Conservation (phyloP, 495 filamentous ascomycete genomes). For the Penicilliopsis zonata region DNA sequence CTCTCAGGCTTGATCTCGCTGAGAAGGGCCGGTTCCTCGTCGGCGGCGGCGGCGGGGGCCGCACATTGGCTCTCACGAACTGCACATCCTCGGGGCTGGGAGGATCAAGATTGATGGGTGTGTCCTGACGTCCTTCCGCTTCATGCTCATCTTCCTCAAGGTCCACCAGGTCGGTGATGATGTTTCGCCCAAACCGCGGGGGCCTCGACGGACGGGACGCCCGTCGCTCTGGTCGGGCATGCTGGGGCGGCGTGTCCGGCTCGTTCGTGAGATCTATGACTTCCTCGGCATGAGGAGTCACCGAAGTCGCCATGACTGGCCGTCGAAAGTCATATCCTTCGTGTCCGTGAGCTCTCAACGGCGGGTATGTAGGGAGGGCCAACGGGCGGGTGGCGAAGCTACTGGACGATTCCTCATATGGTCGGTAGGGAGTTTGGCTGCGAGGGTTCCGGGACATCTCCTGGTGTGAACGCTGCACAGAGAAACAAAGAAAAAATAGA, state of each 20-base stretch:
- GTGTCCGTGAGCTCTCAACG: conserved; percentile 23
- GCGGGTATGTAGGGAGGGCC: conserved; percentile 14
- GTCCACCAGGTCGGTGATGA: conserved; percentile 19
- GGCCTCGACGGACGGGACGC: conserved; percentile 8
- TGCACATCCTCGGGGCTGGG: conserved; percentile 29
- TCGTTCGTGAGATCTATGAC: conserved; percentile 47
- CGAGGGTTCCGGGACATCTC: conserved; percentile 21
- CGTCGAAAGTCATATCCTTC: conserved; percentile 40
- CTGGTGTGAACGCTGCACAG: conserved; percentile 23
- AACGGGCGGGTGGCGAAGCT: conserved; percentile 6
- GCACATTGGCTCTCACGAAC: conserved; percentile 19
- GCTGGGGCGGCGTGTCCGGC: conserved; percentile 23
- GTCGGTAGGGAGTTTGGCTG: conserved; percentile 10
- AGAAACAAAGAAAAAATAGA: conserved; percentile 1
- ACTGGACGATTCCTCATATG: conserved; percentile 9
- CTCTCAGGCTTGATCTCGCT: conserved; percentile 3
- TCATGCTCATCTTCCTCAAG: conserved; percentile 19
- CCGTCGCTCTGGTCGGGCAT: conserved; percentile 1
- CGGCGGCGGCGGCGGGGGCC: conserved; percentile 4
- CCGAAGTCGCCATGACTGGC: conserved; percentile 28
- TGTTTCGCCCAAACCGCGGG: conserved; percentile 22
- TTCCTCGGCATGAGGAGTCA: conserved; percentile 14
- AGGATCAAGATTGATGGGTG: conserved; percentile 4
- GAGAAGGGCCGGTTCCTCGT: conserved; percentile 1
- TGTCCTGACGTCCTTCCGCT: conserved; percentile 5